phyloP scores from a whole-genome alignment of 805 yeast genomes.

The Starmerella vaccinii region DNA sequence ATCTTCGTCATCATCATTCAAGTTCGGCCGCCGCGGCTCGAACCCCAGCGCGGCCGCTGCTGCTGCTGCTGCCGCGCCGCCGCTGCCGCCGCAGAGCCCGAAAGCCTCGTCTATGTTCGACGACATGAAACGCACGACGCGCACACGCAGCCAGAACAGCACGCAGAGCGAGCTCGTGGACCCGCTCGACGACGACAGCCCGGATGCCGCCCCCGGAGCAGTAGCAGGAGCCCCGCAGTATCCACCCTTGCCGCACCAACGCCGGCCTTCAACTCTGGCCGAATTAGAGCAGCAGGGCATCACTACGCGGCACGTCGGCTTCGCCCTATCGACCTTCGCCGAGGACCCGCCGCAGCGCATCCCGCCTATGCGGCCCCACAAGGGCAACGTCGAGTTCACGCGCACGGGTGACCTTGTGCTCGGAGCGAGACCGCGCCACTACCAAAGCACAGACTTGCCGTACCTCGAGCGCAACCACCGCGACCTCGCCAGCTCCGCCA shows the following conservation, averaged over 20 bases:
- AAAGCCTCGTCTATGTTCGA: background rate
- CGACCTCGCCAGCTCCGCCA: slow-evolving; percentile 17
- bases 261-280: slow-evolving; percentile 3
- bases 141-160: slow-evolving; percentile 6
- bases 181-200: background rate
- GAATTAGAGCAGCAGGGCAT: slow-evolving; percentile 12
- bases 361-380: slow-evolving; percentile 72
- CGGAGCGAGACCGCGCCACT: slow-evolving; percentile 10
- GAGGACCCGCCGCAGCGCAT: slow-evolving; percentile 90
- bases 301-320: slow-evolving; percentile 30
- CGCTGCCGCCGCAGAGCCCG: background rate
- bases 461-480: slow-evolving; percentile 19
- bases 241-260: background rate
- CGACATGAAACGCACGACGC: background rate
- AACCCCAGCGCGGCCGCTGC: background rate
- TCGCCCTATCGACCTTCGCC: slow-evolving; percentile 62
- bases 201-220: too few species aligned
- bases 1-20: background rate
- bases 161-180: background rate
- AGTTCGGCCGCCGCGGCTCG: slow-evolving; percentile 1
- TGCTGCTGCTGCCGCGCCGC: too few species aligned
- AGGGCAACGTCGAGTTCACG: slow-evolving; percentile 53
- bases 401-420: slow-evolving; percentile 25
- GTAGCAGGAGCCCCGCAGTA: background rate
- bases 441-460: slow-evolving; percentile 9